Evolutionary conservation across 768 basidiomycete genomes (phyloP), one percentile per base, ranked within the genome.

Genomic region (Xanthoconium stramineum): DNA sequence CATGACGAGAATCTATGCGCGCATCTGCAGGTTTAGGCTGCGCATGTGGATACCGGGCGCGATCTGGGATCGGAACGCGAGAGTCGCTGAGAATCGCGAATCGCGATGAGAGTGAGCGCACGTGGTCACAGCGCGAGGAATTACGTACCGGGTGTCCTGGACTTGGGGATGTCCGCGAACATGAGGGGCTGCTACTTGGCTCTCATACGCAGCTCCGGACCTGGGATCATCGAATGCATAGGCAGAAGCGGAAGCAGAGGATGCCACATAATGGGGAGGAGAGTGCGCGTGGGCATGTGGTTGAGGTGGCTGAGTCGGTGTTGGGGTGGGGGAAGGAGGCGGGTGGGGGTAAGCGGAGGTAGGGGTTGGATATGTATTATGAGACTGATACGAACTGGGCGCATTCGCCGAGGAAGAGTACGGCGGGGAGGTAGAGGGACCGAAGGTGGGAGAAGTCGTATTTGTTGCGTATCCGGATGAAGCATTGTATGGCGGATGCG

Each of bases 251-350:
- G 67, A 57, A 19, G 64, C 17, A 19, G 68, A 46, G 6, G 67
- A 61, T 9, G 63, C 52, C 1, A 59, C 65, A 40, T 68, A 70
- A 44, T 72, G 59, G 24, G 61, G 28, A 3, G 63, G 33, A 0
- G 69, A 44, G 54, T 69, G 56, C 2, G 53, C n/a, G n/a, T 65
- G 65, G 0, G 53, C 7, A n/a, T 62, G 62, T 6, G 50, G 47
- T 15, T 69, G 67, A 2, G 58, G 45, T 14, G 59, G 57, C 46
- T 69, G 68, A 15, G 69, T 70, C 50, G 68, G 67, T 15, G 68
- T 69, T 48, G 67, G 68, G 7, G 68, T 69, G 47, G 68, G 68
- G 1, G 68, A 69, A n/a, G 67, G 64, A 6, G 69, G 66, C 1
- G 64, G 69, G 11, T 57, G 63, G 20, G 66, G 67, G 54, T 56